Evolutionary conservation across 805 yeast species (phyloP).

Genomic region (Peterozyma xylosa): DNA sequence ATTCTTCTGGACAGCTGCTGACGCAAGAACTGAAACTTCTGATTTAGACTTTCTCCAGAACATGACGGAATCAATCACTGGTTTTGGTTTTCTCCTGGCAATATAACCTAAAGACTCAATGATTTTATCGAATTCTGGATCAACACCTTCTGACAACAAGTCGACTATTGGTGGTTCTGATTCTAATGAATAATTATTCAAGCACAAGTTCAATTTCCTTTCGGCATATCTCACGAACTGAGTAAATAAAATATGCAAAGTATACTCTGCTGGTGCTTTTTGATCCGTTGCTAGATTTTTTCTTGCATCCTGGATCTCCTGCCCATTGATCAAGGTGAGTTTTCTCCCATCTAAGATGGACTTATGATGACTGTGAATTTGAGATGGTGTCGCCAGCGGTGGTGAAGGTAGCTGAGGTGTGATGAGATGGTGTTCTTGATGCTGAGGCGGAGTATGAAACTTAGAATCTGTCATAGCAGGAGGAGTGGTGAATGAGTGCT

Average conservation of each 20-base stretch:
- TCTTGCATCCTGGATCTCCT: constrained; percentile 6
- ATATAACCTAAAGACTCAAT: constrained; percentile 84
- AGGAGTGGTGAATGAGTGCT: too few relatives aligned
- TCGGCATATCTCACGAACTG: constrained; percentile 95
- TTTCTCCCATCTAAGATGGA: constrained; percentile 5
- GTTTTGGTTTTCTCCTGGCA: constrained; percentile 84
- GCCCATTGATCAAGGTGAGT: constrained; percentile 2
- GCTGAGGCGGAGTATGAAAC: too few relatives aligned
- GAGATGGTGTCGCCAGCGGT: constrained; percentile 6
- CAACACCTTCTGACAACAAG: constrained; percentile 77
- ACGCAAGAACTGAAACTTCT: constrained; percentile 67
- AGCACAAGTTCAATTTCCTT: constrained; percentile 67
- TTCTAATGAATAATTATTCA: constrained; percentile 52
- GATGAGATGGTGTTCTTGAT: neutral
- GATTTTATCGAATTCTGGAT: constrained; percentile 79
- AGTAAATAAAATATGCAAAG: constrained; percentile 88
- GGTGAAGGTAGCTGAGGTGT: constrained; percentile 10
- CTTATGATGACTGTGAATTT: neutral
- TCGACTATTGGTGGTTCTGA: constrained; percentile 77
- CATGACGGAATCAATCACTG: constrained; percentile 96
- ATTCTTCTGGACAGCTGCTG: constrained; percentile 41
- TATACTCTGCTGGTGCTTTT: constrained; percentile 79
- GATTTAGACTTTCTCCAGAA: constrained; percentile 94
- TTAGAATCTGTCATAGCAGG: too few relatives aligned
- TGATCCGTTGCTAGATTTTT: constrained; percentile 8